These are phyloP conservation scores for Lasiodiplodia sp. DNA, from an alignment of 2,329 filamentous ascomycete genomes.

Conservation along the genomic window DNA sequence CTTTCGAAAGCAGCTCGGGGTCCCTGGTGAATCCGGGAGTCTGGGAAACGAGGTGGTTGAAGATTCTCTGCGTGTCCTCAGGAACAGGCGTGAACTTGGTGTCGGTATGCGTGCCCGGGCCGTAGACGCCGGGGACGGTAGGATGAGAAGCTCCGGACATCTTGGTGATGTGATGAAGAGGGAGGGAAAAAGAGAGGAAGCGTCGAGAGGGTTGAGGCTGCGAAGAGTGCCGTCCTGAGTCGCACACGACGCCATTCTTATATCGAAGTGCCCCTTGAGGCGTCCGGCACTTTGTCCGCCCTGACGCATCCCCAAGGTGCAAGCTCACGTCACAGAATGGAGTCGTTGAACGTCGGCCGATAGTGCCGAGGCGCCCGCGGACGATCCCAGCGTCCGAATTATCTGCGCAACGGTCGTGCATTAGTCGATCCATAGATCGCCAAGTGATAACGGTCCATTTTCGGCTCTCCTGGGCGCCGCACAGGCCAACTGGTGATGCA, in stretches of 20 bases:
- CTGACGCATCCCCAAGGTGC: not conserved
- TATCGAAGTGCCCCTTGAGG: not conserved
- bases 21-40: constrained; percentile 53
- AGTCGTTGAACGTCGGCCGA: not conserved
- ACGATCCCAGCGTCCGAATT: constrained; percentile 1
- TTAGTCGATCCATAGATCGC: constrained; percentile 15
- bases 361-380: constrained; percentile 2
- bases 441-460: constrained; percentile 24
- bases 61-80: constrained; percentile 48
- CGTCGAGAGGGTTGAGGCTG: not conserved
- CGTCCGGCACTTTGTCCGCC: not conserved
- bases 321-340: constrained; percentile 10
- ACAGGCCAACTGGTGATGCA: constrained; percentile 9
- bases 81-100: constrained; percentile 47
- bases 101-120: constrained; percentile 52
- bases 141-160: constrained; percentile 20
- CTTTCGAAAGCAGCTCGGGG: constrained; percentile 41
- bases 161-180: not conserved
- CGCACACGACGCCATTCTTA: not conserved
- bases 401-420: constrained; percentile 19
- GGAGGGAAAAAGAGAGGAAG: not conserved
- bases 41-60: constrained; percentile 46
- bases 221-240: not conserved
- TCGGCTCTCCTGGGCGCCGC: constrained; percentile 1
- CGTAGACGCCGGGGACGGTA: constrained; percentile 41